Evolutionary conservation across 2,329 filamentous ascomycete genomes (phyloP).

Genomic region (Monosporascus ibericus): DNA sequence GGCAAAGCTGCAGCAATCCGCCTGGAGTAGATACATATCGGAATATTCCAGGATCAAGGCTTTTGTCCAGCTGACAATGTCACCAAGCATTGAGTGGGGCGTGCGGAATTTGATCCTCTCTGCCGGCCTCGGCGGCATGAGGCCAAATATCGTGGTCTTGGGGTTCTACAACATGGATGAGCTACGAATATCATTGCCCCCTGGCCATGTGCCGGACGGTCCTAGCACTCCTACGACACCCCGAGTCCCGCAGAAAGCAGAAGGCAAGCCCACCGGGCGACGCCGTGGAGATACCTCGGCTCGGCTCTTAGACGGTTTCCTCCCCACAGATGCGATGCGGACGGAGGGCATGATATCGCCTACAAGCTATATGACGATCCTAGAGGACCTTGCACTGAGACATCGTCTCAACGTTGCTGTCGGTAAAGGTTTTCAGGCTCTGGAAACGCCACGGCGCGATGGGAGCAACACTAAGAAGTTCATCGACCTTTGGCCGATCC

Average conservation of each 20-base stretch:
- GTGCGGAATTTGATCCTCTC: conserved; percentile 76
- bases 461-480: conserved; percentile 62
- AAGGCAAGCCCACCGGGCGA: conserved; percentile 26
- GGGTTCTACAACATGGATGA: conserved; percentile 79
- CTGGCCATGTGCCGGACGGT: conserved; percentile 49
- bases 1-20: conserved; percentile 70
- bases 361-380: conserved; percentile 71
- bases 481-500: conserved; percentile 87
- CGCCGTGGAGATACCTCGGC: conserved; percentile 49
- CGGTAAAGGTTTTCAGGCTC: conserved; percentile 70
- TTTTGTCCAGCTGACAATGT: conserved; percentile 81
- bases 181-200: conserved; percentile 53
- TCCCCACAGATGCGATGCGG: conserved; percentile 66
- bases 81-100: conserved; percentile 78
- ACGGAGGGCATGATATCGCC: conserved; percentile 63
- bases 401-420: conserved; percentile 80
- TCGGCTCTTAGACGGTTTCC: conserved; percentile 47
- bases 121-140: conserved; percentile 79
- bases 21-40: conserved; percentile 78
- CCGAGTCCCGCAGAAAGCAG: conserved; percentile 22
- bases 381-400: conserved; percentile 74
- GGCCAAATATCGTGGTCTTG: conserved; percentile 79
- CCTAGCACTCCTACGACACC: conserved; percentile 31
- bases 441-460: conserved; percentile 63
- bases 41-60: conserved; percentile 83